Evolutionary conservation across 2,329 filamentous ascomycete genomes (phyloP), one percentile per base, ranked within the genome.

Genomic region (Clarireedia paspali): DNA sequence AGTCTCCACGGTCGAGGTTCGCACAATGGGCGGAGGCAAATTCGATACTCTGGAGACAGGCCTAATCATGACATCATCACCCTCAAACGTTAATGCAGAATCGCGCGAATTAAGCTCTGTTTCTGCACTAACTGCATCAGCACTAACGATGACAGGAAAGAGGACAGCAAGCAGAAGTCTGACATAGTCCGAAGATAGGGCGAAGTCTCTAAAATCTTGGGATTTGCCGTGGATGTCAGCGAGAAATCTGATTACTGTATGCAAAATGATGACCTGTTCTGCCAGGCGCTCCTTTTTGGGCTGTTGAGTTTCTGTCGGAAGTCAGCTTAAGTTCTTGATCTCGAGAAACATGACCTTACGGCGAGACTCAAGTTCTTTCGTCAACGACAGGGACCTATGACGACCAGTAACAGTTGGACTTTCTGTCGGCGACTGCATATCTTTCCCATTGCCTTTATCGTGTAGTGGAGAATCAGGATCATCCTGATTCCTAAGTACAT

Each of bases 81-180:
- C 90, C 62, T 94, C 89, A 62, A 96, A 95, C 0, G 84, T 92
- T 56, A 96, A 78, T 1, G 83, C 81, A 10, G 88, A 88, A 62
- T 91, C 87, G 63, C 87, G 81, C 15, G 90, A 91, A 64, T 90
- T 84, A n/a, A 97, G 74, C 70, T 99, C 94, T 0, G 85, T 88
- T 64, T 94, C 88, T 0, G 94, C 85, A 54, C 82, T 87, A 40
- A 96, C 85, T 23, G 85, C 80, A 70, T 96, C 90, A 12, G 89
- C 85, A 63, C 89, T 92, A 26, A 96, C 91, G 50, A 96, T 81
- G 17, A 94, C 83, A 1, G 94, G 91, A 67, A 94, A 99, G 2
- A 97, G 75, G 12, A 90, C 85, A 38, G 83, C 82, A 0, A 96
- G 77, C 4, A 99, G 74, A 47, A 90, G 77, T 59, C 92, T 85